Conservation (phyloP, 2,329 filamentous ascomycete species). For the Sporothrix brunneoviolacea region DNA sequence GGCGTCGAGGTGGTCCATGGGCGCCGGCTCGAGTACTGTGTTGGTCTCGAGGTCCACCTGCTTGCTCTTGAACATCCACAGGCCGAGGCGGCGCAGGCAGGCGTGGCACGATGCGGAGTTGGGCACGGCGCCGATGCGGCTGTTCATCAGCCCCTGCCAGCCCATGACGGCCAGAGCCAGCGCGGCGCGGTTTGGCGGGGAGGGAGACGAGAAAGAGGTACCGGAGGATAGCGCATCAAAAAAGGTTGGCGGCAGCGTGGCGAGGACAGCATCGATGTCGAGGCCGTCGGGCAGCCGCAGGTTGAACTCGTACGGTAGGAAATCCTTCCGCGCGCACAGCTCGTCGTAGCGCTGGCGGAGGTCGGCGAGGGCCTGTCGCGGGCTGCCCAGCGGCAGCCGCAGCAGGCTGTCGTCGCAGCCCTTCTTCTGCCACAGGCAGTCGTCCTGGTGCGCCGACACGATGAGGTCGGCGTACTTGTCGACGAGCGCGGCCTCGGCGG, state of each 20-base stretch:
- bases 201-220: constrained; percentile 8
- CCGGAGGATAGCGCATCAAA: constrained; percentile 42
- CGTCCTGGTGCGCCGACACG: constrained; percentile 66
- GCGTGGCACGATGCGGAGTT: constrained; percentile 75
- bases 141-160: constrained; percentile 61
- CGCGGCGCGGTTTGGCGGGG: constrained; percentile 50
- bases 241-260: constrained; percentile 48
- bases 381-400: constrained; percentile 57
- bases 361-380: constrained; percentile 48
- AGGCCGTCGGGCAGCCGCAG: constrained; percentile 48
- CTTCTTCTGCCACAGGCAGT: constrained; percentile 77
- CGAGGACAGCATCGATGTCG: constrained; percentile 43
- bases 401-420: constrained; percentile 72
- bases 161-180: constrained; percentile 65
- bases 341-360: constrained; percentile 62
- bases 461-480: constrained; percentile 70
- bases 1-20: constrained; percentile 62
- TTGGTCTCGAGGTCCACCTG: constrained; percentile 49
- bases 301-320: constrained; percentile 57
- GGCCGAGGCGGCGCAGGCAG: constrained; percentile 78
- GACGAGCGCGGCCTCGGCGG: constrained; percentile 63
- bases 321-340: constrained; percentile 45
- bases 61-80: constrained; percentile 90
- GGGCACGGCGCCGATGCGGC: constrained; percentile 52
- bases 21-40: constrained; percentile 48